Evolutionary conservation across 495 filamentous ascomycete species (phyloP).

Genomic region (Penicillium argentinense): DNA sequence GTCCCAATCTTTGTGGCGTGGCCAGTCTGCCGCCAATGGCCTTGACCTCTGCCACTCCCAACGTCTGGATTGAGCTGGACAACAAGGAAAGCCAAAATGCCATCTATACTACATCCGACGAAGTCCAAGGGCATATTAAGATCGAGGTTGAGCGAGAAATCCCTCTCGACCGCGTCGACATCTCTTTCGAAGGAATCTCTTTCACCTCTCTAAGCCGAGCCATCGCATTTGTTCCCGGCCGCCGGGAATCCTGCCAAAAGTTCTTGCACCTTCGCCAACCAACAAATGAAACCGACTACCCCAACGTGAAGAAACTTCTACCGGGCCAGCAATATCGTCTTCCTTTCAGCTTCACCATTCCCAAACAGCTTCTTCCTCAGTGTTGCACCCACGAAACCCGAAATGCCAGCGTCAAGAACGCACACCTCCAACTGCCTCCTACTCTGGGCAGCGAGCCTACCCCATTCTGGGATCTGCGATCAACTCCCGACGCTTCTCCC

Average conservation of each 20-base stretch:
- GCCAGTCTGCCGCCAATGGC: not conserved
- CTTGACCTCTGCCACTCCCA: not conserved
- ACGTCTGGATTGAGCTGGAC: not conserved
- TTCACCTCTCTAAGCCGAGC: slow-evolving; percentile 5
- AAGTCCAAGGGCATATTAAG: slow-evolving; percentile 46
- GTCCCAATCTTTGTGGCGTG: slow-evolving; percentile 1
- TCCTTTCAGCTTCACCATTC: slow-evolving; percentile 76
- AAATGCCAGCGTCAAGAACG: slow-evolving; percentile 54
- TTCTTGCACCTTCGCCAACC: slow-evolving; percentile 76
- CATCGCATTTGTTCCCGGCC: slow-evolving; percentile 15
- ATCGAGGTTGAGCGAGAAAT: slow-evolving; percentile 58
- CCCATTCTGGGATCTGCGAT: slow-evolving; percentile 3
- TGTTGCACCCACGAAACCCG: slow-evolving; percentile 47
- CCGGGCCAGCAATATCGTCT: slow-evolving; percentile 61
- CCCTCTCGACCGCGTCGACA: slow-evolving; percentile 66
- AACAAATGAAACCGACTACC: slow-evolving; percentile 57
- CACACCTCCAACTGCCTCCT: slow-evolving; percentile 70
- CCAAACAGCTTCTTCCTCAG: slow-evolving; percentile 54
- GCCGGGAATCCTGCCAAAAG: slow-evolving; percentile 43
- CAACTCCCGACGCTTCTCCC: not conserved
- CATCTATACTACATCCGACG: slow-evolving; percentile 48
- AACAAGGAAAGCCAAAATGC: not conserved
- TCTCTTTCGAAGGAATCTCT: slow-evolving; percentile 62
- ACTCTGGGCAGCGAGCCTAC: slow-evolving; percentile 49
- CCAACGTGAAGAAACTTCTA: slow-evolving; percentile 56